These are phyloP conservation scores for Cladosporium cucumerinum DNA, from an alignment of 2,329 filamentous ascomycete genomes.

Conservation along the genomic window DNA sequence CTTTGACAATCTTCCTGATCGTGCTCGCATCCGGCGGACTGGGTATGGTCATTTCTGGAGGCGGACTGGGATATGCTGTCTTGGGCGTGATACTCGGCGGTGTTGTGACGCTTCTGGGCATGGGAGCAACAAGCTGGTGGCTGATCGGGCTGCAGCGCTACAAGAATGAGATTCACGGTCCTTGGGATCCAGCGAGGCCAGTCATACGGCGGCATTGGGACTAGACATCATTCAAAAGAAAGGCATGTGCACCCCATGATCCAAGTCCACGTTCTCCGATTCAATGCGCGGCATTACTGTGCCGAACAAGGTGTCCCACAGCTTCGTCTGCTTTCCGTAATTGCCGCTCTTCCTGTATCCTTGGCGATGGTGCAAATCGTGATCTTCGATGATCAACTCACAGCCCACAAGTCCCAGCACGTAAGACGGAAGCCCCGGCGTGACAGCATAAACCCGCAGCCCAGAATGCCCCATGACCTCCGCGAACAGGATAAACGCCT, in stretches of 20 bases:
- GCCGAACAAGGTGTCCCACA: slow-evolving; percentile 40
- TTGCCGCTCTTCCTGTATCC: slow-evolving; percentile 40
- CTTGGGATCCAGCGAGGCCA: slow-evolving; percentile 93
- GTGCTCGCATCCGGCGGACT: slow-evolving; percentile 76
- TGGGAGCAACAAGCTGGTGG: slow-evolving; percentile 98
- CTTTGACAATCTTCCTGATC: slow-evolving; percentile 72
- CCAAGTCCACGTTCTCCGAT: not conserved
- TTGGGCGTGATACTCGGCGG: slow-evolving; percentile 73
- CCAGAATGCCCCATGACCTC: slow-evolving; percentile 42
- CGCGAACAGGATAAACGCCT: slow-evolving; percentile 43
- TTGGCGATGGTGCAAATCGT: slow-evolving; percentile 40
- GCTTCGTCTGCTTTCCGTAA: slow-evolving; percentile 41
- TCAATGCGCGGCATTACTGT: slow-evolving; percentile 39
- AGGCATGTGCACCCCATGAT: not conserved
- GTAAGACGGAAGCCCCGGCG: slow-evolving; percentile 37
- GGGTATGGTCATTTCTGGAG: slow-evolving; percentile 55
- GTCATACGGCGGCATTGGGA: slow-evolving; percentile 63
- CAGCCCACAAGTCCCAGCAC: slow-evolving; percentile 34
- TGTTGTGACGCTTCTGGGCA: slow-evolving; percentile 70
- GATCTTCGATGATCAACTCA: slow-evolving; percentile 45
- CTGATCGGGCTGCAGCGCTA: slow-evolving; percentile 95
- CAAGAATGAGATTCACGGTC: slow-evolving; percentile 97
- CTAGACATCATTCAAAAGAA: not conserved
- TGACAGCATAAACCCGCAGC: slow-evolving; percentile 37
- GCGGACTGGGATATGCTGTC: slow-evolving; percentile 56